Evolutionary conservation across 768 basidiomycete genomes (phyloP), one percentile per base, ranked within the genome.

Genomic region (Hysterangium stoloniferum): DNA sequence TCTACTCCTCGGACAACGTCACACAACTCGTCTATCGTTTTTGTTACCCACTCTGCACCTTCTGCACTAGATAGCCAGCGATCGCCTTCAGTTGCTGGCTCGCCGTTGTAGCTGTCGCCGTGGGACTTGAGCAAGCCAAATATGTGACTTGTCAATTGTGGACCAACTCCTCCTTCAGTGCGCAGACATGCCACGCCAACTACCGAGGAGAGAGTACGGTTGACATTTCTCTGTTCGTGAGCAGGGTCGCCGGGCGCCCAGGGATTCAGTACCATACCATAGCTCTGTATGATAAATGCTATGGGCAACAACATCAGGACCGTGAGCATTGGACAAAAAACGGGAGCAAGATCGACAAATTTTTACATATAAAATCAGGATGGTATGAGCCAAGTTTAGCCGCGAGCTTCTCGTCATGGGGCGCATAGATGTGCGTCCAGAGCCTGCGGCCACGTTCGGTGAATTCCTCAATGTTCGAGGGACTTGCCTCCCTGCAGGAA

Each of bases 291-390:
- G 61, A 92, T 87, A 69, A 90, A 90, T 53, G 79, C 89, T 91
- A 57, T 12, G 13, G 19, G 20, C 19, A 22, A n/a, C 11, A 9
- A 41, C 4, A 19, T 17, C n/a, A n/a, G n/a, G 3, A 29, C 4
- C 12, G 22, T 24, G 28, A 36, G 48, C 22, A 5, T 42, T 7
- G 12, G n/a, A 2, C 35, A 27, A 22, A 9, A n/a, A 20, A 40
- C 25, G 42, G 36, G 33, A 54, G 61, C 58, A 58, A 54, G 64
- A 61, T 80, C 87, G 71, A n/a, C n/a, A n/a, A n/a, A n/a, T n/a
- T n/a, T n/a, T n/a, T 67, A 91, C 88, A 74, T 66, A 92, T 90
- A 71, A 95, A 88, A 74, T 95, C 92, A 54, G 92, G 92, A 67
- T 95, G 92, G 71, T 90, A 88, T 50, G 78, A 76, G 63, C 76